Evolutionary conservation across 2,329 filamentous ascomycete genomes (phyloP), one percentile per base, ranked within the genome.

Genomic region (Diaporthe citri): DNA sequence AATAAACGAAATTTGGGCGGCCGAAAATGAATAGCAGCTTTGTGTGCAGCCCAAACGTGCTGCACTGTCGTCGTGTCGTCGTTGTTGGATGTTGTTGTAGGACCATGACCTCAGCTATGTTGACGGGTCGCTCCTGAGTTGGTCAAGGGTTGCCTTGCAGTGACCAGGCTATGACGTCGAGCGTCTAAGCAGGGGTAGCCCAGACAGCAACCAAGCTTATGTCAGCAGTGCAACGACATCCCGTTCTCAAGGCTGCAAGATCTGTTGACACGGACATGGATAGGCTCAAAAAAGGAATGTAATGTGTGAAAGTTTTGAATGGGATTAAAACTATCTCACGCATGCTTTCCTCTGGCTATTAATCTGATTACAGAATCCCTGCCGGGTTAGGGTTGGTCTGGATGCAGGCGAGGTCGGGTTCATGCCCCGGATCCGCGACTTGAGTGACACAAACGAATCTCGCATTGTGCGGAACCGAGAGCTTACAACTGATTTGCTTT

Each of bases 111-210:
- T 51, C 46, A 67, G 43, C 8, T 48, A 12, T 51, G 43, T 66
- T 69, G 48, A 69, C 46, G 34, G 64, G 20, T 28, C 1, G n/a
- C 48, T 41, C 25, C 15, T 52, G 10, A 15, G 5, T 39, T 28
- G 15, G 34, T 28, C 64, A 55, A 46, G 64, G 64, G 48, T 55
- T 22, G 22, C 46, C 64, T 41, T 41, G 64, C 15, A 41, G 64
- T 72, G 57, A 72, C 46, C 39, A 55, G 51, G 46, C 48, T 48
- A 72, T 72, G 71, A 72, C 71, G 71, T 72, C 48, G 71, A 28
- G 31, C 20, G 15, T 1, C 3, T 15, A 34, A 43, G 36, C 71
- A 72, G 57, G 71, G 71, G 41, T 72, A 31, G 41, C 71, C 71
- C 2, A 34, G 25, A n/a, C 57, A 64, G 41, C 46, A 0, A 8